Evolutionary conservation across 257 asterid genomes (phyloP).

Genomic region (Linderniella brevidens): DNA sequence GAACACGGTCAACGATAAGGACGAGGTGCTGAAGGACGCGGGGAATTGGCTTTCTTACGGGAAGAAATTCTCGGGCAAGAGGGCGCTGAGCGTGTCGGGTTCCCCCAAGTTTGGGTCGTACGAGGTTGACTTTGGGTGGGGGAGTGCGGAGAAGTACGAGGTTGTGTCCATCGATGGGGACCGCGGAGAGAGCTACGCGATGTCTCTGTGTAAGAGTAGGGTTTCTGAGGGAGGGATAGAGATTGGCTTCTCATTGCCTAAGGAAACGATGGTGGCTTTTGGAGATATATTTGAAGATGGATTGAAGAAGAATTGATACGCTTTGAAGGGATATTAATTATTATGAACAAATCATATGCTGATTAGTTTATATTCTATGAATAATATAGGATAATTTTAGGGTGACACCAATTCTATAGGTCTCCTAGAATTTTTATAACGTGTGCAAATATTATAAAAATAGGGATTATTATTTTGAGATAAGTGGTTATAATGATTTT

Average conservation of each 20-base stretch:
- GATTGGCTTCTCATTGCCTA: conserved; percentile 21
- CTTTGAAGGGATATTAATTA: too few species aligned
- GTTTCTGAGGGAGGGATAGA: conserved; percentile 22
- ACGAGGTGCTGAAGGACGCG: conserved; percentile 12
- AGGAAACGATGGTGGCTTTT: conserved; percentile 15
- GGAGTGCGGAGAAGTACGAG: conserved; percentile 18
- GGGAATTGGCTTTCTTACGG: conserved; percentile 14
- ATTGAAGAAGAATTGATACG: too few species aligned
- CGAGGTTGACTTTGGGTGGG: conserved; percentile 29
- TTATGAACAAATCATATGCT: too few species aligned
- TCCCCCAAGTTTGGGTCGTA: conserved; percentile 24
- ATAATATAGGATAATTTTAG: too few species aligned
- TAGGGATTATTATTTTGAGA: too few species aligned
- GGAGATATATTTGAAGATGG: neutral
- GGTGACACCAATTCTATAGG: too few species aligned
- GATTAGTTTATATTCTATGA: too few species aligned
- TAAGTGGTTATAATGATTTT: too few species aligned
- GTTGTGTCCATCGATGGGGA: conserved; percentile 21
- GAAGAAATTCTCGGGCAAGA: conserved; percentile 11
- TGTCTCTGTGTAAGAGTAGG: conserved; percentile 23
- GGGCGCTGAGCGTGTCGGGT: conserved; percentile 20
- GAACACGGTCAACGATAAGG: conserved; percentile 14
- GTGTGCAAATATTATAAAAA: too few species aligned
- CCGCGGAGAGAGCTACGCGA: conserved; percentile 9
- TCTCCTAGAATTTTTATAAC: too few species aligned